Evolutionary conservation across 2,329 filamentous ascomycete species (phyloP).

Genomic region (Penicillium brasilianum): DNA sequence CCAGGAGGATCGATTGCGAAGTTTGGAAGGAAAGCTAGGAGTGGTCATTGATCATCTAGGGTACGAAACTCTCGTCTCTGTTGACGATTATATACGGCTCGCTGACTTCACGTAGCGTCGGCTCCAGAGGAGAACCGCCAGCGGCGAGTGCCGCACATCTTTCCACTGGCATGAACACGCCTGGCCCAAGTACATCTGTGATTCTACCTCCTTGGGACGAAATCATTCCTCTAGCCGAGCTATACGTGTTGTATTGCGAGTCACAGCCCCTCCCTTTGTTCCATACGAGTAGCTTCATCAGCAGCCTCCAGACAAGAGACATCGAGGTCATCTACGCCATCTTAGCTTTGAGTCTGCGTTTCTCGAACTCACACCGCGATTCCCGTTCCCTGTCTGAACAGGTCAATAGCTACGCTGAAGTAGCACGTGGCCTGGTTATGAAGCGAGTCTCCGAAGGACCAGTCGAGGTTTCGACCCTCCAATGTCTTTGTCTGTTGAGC

Average conservation of each 20-base stretch:
- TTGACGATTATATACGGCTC: slow-evolving; percentile 1
- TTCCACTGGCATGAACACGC: slow-evolving; percentile 14
- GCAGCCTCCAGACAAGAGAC: slow-evolving; percentile 46
- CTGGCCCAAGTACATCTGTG: slow-evolving; percentile 27
- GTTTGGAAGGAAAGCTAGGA: slow-evolving; percentile 41
- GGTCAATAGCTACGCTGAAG: slow-evolving; percentile 46
- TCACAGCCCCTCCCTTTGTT: slow-evolving; percentile 58
- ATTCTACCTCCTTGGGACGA: slow-evolving; percentile 47
- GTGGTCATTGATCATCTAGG: slow-evolving; percentile 44
- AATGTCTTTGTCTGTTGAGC: slow-evolving; percentile 49
- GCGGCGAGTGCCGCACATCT: slow-evolving; percentile 14
- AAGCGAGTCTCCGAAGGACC: slow-evolving; percentile 45
- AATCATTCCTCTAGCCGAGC: slow-evolving; percentile 45
- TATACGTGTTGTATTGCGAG: slow-evolving; percentile 56
- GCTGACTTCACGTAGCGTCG: slow-evolving; percentile 16
- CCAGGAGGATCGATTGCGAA: slow-evolving; percentile 42
- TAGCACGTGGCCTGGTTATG: slow-evolving; percentile 46
- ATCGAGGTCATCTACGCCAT: slow-evolving; percentile 43
- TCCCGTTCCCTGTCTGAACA: slow-evolving; percentile 30
- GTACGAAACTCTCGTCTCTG: slow-evolving; percentile 28
- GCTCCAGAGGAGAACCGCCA: slow-evolving; percentile 21
- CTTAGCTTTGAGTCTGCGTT: slow-evolving; percentile 52
- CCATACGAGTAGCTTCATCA: slow-evolving; percentile 47
- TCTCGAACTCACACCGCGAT: slow-evolving; percentile 38
- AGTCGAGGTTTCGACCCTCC: slow-evolving; percentile 51